Percentiles rank a stretch among this genome's conserved stretches.
phyloP scores from a whole-genome alignment of 257 asterid species.

The Orobanche coerulescens region DNA sequence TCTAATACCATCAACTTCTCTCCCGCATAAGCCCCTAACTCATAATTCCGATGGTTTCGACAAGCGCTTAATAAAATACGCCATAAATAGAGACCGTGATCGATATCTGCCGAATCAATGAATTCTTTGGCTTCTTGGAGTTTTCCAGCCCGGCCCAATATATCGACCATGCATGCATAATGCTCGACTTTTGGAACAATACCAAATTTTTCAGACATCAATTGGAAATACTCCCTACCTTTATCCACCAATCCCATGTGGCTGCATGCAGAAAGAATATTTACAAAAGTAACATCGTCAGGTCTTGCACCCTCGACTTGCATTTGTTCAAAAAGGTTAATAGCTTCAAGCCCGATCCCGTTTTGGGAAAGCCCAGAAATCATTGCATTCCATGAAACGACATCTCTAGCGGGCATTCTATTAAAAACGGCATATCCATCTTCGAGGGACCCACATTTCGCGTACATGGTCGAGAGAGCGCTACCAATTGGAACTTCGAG shows the following conservation, averaged over 20 bases:
- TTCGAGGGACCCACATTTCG: constrained; percentile 66
- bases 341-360: constrained; percentile 63
- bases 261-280: constrained; percentile 75
- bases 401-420: constrained; percentile 70
- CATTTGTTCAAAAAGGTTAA: constrained; percentile 75
- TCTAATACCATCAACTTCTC: constrained; percentile 72
- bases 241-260: constrained; percentile 75
- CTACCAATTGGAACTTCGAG: constrained; percentile 83
- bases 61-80: constrained; percentile 74
- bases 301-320: constrained; percentile 45
- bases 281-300: constrained; percentile 60
- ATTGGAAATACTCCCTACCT: constrained; percentile 53
- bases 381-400: constrained; percentile 86
- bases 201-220: constrained; percentile 47
- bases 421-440: constrained; percentile 50
- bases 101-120: constrained; percentile 48
- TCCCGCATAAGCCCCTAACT: constrained; percentile 81
- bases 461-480: constrained; percentile 78
- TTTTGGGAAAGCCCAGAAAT: constrained; percentile 83
- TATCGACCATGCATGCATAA: constrained; percentile 86
- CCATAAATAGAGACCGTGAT: constrained; percentile 75
- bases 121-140: constrained; percentile 67
- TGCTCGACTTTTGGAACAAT: constrained; percentile 56
- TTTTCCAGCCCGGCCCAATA: constrained; percentile 79
- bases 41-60: constrained; percentile 56